Conservation (phyloP, 129 eudicot species). For the Tagetes erecta region DNA sequence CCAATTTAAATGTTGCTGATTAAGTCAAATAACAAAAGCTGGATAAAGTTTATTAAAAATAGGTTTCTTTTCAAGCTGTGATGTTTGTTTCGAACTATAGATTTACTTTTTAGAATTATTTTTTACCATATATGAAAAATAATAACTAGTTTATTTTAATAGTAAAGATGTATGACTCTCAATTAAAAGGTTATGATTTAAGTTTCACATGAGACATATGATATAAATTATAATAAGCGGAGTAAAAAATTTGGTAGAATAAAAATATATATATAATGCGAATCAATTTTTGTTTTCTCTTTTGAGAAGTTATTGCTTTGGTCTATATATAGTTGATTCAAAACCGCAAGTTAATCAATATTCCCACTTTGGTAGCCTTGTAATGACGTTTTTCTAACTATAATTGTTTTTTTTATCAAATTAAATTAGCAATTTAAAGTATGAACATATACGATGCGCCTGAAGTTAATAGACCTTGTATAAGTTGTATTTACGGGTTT, state of each 20-base stretch:
- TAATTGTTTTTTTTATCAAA: background rate
- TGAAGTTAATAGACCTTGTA: too few species aligned
- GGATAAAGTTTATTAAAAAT: background rate
- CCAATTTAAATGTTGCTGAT: slow-evolving; percentile 21
- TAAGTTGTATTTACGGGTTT: too few species aligned
- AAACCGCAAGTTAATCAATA: too few species aligned
- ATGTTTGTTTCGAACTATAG: background rate
- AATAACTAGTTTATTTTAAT: background rate
- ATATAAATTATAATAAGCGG: too few species aligned
- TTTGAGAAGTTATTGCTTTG: background rate
- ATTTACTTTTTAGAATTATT: background rate
- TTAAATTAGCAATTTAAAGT: background rate
- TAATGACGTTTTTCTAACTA: background rate
- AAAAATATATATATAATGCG: too few species aligned
- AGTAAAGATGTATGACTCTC: background rate
- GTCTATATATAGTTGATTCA: too few species aligned
- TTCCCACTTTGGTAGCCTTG: background rate
- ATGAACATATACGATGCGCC: background rate
- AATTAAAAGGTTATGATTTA: too few species aligned
- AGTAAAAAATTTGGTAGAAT: too few species aligned
- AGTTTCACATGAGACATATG: too few species aligned
- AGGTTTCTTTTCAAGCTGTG: background rate
- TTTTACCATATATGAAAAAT: background rate
- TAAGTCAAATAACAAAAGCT: slow-evolving; percentile 34
- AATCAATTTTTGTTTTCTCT: background rate